A percentile compares a stretch with the other conserved stretches of the same genome.
Conservation (phyloP, 352 stramenopile species). For the Phytophthora uliginosa region DNA sequence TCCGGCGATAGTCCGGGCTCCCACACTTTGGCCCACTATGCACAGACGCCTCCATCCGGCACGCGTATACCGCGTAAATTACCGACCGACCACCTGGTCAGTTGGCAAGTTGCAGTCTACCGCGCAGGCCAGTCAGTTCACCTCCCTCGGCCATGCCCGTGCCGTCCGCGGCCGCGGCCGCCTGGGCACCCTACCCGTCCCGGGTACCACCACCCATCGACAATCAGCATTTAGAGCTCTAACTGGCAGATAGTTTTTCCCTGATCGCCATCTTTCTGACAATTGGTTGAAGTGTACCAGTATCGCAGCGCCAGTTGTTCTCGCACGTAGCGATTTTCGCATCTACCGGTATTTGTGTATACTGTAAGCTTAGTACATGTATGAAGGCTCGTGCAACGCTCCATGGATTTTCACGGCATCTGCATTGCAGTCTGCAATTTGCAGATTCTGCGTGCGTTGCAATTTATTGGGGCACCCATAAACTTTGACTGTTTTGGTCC, state of each 20-base stretch:
- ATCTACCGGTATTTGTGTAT: too few species aligned
- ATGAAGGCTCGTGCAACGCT: background rate
- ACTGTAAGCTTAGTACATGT: too few species aligned
- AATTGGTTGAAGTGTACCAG: background rate
- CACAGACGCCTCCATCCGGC: background rate
- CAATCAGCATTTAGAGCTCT: constrained; percentile 12
- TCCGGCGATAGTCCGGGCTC: background rate
- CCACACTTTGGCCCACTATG: background rate
- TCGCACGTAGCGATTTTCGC: background rate
- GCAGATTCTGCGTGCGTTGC: constrained; percentile 31
- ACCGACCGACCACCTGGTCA: constrained; percentile 8
- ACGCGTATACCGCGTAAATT: constrained; percentile 1
- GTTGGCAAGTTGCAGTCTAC: constrained; percentile 22
- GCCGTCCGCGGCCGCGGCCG: too few species aligned
- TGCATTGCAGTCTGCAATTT: constrained; percentile 34
- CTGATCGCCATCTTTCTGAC: background rate
- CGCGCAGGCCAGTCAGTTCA: background rate
- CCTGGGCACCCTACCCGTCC: constrained; percentile 8
- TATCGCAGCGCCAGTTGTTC: background rate
- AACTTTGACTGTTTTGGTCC: constrained; percentile 49
- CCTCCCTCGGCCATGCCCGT: too few species aligned
- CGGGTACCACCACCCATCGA: constrained; percentile 7
- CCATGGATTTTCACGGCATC: background rate
- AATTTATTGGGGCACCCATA: background rate
- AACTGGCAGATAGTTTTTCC: constrained; percentile 13